Conservation (phyloP, 2,329 filamentous ascomycete genomes). For the Aspergillus calidoustus region DNA sequence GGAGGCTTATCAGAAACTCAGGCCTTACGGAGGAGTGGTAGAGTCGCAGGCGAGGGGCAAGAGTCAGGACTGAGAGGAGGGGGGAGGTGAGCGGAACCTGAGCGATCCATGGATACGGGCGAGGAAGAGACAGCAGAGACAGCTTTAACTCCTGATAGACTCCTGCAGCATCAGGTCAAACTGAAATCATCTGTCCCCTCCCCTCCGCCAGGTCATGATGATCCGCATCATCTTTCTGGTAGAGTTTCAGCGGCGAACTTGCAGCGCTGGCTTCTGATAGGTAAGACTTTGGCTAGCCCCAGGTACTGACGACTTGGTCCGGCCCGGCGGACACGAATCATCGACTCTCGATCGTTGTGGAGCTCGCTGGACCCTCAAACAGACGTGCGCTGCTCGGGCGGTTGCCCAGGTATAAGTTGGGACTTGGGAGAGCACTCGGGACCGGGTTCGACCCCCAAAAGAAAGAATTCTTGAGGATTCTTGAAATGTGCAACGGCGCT, state of each 20-base stretch:
- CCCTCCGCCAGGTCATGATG: conserved; percentile 14
- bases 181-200: conserved; percentile 9
- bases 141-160: not conserved
- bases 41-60: conserved; percentile 28
- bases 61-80: conserved; percentile 5
- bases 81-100: conserved; percentile 1
- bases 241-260: conserved; percentile 19
- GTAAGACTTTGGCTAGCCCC: conserved; percentile 25
- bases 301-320: conserved; percentile 31
- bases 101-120: conserved; percentile 2
- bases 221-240: conserved; percentile 5
- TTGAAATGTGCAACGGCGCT: no score
- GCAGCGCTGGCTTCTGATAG: conserved; percentile 19
- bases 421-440: not conserved
- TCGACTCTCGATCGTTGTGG: conserved; percentile 24
- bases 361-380: conserved; percentile 15
- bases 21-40: conserved; percentile 28
- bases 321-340: conserved; percentile 30
- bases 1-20: conserved; percentile 42
- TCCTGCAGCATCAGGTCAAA: conserved; percentile 1
- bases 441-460: not conserved
- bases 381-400: not conserved
- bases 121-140: not conserved
- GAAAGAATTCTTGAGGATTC: not conserved
- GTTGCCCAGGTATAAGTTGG: not conserved